Evolutionary conservation across 495 filamentous ascomycete species (phyloP).

Genomic region (Penicillium egyptiacum): DNA sequence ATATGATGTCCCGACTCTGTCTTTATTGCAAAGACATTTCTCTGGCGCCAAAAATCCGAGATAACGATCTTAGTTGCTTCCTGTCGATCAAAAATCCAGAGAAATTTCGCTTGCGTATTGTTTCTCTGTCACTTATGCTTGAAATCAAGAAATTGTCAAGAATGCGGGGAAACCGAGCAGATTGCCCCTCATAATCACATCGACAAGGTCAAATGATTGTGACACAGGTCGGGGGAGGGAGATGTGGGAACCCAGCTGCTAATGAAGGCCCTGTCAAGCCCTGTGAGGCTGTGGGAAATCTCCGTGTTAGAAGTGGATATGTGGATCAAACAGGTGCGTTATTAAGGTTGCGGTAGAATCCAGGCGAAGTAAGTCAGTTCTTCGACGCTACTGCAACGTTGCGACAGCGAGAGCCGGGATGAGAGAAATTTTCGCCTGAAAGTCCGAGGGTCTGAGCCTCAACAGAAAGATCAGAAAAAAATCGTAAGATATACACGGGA

Average conservation of each 20-base stretch:
- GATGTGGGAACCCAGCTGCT: background rate
- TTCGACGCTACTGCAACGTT: background rate
- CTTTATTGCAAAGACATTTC: slow-evolving; percentile 10
- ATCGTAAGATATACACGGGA: slow-evolving; percentile 10
- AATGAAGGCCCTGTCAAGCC: background rate
- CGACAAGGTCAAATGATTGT: background rate
- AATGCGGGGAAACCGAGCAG: background rate
- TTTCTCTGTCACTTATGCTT: background rate
- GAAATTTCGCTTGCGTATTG: background rate
- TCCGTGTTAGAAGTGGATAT: slow-evolving; percentile 2
- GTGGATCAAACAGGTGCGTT: background rate
- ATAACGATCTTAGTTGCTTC: background rate
- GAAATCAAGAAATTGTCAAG: background rate
- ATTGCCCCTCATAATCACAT: background rate
- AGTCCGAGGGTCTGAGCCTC: slow-evolving; percentile 13
- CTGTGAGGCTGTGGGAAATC: background rate
- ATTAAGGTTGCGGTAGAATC: slow-evolving; percentile 2
- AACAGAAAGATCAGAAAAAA: slow-evolving; percentile 8
- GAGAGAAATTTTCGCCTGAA: background rate
- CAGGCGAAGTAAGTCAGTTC: slow-evolving; percentile 3
- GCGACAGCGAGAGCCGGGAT: background rate
- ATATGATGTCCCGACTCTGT: background rate
- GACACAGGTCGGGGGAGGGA: background rate
- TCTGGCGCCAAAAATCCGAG: background rate
- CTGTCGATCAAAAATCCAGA: background rate